A percentile compares a stretch with the other conserved stretches of the same genome.
Evolutionary conservation across 257 asterid genomes (phyloP).

Genomic region (Asclepias syriaca): DNA sequence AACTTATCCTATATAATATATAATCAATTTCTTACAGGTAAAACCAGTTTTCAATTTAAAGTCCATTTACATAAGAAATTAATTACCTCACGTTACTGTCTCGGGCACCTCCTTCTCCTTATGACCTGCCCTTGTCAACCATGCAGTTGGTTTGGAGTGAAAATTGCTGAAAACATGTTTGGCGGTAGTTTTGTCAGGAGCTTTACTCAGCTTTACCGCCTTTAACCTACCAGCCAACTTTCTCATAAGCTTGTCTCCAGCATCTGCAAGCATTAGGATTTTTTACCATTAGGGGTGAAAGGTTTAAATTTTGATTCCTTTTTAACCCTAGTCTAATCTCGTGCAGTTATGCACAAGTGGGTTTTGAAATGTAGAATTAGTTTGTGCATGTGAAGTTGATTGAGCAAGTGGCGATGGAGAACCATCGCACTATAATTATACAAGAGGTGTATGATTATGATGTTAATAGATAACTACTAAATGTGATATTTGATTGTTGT

Average conservation of each 20-base stretch:
- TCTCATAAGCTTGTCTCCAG: slow-evolving; percentile 91
- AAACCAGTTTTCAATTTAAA: too few species aligned
- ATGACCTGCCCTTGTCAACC: slow-evolving; percentile 34
- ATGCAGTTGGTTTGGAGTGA: slow-evolving; percentile 35
- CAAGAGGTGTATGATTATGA: slow-evolving; percentile 71
- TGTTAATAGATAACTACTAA: slow-evolving; percentile 47
- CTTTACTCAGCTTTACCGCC: slow-evolving; percentile 72
- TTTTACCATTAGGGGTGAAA: slow-evolving; percentile 75
- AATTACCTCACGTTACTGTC: too few species aligned
- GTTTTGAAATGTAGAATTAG: slow-evolving; percentile 93
- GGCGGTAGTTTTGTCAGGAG: slow-evolving; percentile 79
- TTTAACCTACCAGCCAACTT: slow-evolving; percentile 73
- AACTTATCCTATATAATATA: too few species aligned
- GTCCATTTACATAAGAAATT: too few species aligned
- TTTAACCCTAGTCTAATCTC: slow-evolving; percentile 5
- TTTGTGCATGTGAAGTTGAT: slow-evolving; percentile 86
- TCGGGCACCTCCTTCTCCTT: too few species aligned
- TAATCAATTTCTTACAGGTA: too few species aligned
- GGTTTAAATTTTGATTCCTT: neutral
- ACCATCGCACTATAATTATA: slow-evolving; percentile 69
- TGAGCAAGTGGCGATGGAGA: slow-evolving; percentile 74
- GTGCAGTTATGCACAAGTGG: slow-evolving; percentile 80
- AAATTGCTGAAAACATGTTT: slow-evolving; percentile 66
- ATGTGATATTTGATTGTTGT: slow-evolving; percentile 86
- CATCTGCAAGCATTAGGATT: slow-evolving; percentile 91